A percentile compares a stretch with the other conserved stretches of the same genome.
phyloP scores from a whole-genome alignment of 352 stramenopile genomes.

The Globisporangium perplexum region DNA sequence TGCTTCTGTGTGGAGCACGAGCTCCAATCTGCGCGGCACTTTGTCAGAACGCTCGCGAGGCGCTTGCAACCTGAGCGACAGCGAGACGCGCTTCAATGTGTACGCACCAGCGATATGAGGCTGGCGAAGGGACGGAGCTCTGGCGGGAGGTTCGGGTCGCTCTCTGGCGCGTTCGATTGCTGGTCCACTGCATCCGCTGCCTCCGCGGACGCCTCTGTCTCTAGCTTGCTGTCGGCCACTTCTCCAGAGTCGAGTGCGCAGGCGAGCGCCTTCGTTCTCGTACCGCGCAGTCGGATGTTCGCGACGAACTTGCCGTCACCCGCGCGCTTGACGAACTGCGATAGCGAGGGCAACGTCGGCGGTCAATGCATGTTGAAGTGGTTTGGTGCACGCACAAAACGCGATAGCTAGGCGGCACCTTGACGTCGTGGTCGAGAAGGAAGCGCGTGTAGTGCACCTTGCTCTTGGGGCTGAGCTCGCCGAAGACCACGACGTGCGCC shows the following conservation, averaged over 20 bases:
- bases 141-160: not conserved
- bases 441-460: slow-evolving; percentile 68
- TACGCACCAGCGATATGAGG: slow-evolving; percentile 30
- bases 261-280: not conserved
- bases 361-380: no score
- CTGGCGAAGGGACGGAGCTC: slow-evolving; percentile 25
- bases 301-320: slow-evolving; percentile 53
- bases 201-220: not conserved
- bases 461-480: slow-evolving; percentile 48
- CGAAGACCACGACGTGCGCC: slow-evolving; percentile 51
- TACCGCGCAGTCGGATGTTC: slow-evolving; percentile 33
- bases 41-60: not conserved
- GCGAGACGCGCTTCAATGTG: not conserved
- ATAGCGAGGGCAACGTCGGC: no score
- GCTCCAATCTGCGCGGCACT: not conserved
- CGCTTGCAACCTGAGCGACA: not conserved
- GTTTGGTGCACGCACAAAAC: no score
- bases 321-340: slow-evolving; percentile 41
- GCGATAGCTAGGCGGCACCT: no score
- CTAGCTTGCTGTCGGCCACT: not conserved
- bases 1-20: not conserved
- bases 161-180: not conserved
- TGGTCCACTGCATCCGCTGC: not conserved
- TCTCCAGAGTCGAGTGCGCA: not conserved
- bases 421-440: slow-evolving; percentile 54